Evolutionary conservation across 345 rosid genomes (phyloP).

Genomic region (Acer saccharum): DNA sequence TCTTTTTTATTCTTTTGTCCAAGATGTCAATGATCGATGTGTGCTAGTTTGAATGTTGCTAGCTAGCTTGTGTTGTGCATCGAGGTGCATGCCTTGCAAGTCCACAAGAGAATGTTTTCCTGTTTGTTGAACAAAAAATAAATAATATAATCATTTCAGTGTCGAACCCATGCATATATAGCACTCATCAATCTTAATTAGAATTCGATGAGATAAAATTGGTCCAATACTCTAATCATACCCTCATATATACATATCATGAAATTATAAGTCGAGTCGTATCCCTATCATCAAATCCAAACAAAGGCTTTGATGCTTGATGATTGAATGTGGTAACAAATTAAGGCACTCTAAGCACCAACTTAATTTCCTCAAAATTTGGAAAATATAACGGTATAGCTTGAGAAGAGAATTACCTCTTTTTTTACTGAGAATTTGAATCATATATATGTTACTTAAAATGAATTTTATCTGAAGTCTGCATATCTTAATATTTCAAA

Average conservation of each 20-base stretch:
- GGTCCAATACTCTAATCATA: too few species aligned
- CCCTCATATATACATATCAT: too few species aligned
- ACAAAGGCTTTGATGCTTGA: not conserved
- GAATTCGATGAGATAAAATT: too few species aligned
- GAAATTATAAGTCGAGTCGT: too few species aligned
- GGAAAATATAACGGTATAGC: not conserved
- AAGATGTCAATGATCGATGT: not conserved
- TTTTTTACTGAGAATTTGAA: too few species aligned
- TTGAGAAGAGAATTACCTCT: too few species aligned
- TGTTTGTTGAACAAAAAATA: not conserved
- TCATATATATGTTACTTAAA: too few species aligned
- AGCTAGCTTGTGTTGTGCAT: not conserved
- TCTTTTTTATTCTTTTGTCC: slow-evolving; percentile 10
- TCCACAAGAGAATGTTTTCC: not conserved
- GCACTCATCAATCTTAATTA: not conserved
- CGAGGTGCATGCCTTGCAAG: slow-evolving; percentile 13
- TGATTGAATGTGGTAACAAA: not conserved
- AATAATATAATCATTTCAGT: not conserved
- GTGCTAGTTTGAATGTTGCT: not conserved
- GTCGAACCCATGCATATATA: not conserved
- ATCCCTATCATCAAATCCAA: too few species aligned
- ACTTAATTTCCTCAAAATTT: not conserved
- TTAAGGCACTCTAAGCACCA: not conserved
- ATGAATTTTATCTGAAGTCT: too few species aligned
- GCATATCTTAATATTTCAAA: too few species aligned